Conservation (phyloP, 495 filamentous ascomycete genomes). For the Penicillium taxi region DNA sequence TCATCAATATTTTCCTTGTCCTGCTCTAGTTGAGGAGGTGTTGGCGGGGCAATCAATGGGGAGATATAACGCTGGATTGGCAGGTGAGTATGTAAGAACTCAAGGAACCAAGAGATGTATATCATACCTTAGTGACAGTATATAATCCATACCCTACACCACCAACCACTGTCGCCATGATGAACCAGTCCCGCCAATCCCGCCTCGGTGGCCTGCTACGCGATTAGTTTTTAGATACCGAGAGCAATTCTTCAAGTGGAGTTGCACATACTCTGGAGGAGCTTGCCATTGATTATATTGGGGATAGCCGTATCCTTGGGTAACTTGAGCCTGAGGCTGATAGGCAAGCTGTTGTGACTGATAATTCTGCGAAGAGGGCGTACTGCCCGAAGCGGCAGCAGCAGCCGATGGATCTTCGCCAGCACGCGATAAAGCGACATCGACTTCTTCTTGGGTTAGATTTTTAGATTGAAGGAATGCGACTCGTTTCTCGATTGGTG, state of each 20-base stretch:
- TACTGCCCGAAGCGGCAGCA: constrained; percentile 25
- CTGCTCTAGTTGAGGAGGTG: constrained; percentile 81
- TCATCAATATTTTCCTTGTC: constrained; percentile 90
- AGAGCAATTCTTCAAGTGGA: not conserved
- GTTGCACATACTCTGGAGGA: constrained; percentile 48
- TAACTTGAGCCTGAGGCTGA: constrained; percentile 45
- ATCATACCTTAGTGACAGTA: constrained; percentile 65
- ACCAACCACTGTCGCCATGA: constrained; percentile 87
- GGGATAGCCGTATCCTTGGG: constrained; percentile 58
- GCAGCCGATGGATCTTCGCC: constrained; percentile 48
- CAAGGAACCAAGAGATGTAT: not conserved
- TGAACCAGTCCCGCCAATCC: constrained; percentile 98
- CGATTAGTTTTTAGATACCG: constrained; percentile 10
- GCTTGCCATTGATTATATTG: constrained; percentile 67
- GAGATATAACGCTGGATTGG: constrained; percentile 67
- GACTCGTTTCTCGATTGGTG: constrained; percentile 85
- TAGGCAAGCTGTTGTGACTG: constrained; percentile 45
- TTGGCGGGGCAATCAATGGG: constrained; percentile 87
- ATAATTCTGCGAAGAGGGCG: constrained; percentile 36
- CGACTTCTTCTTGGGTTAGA: constrained; percentile 90
- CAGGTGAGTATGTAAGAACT: constrained; percentile 6
- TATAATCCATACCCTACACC: constrained; percentile 84
- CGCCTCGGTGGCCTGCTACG: constrained; percentile 51
- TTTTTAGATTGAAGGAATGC: constrained; percentile 96
- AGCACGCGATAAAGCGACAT: constrained; percentile 68